Base-by-base conservation (phyloP, 768 basidiomycete genomes). In the Boletus coccyginus region DNA sequence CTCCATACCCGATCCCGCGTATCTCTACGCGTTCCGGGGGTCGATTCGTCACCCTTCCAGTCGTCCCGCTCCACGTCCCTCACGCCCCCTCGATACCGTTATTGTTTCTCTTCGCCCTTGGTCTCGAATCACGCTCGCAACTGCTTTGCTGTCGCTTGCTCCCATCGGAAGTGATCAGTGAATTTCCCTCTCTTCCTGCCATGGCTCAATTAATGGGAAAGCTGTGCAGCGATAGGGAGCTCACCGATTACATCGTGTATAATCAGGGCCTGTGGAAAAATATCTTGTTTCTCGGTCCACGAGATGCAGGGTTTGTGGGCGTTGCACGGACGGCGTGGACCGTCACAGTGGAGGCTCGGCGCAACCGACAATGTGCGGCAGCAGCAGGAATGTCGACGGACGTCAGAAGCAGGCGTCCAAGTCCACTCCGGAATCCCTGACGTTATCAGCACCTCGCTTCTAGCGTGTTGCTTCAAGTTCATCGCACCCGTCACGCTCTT, bases 221-320 rank as follows among this genome's bases (percentile, higher is more conserved):
- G 6, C 56, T 75, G 24, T 71, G 73, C 67, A 75, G 71, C 50
- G 74, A 76, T 38, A 65, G 63, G 38, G 62, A 69, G 52, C 70
- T 78, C 38, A 63, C 70, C 19, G 59, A 62, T 47, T 66, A 70
- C 56, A 58, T 64, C 60, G 64, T 60, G 38, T 73, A 70, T 50
- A 86, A 83, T 64, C 80, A 82, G 43, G 86, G 87, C n/a, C 67
- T 87, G 48, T 86, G 87, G 85, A 79, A 78, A 62, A 88, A 88
- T 53, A 76, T 81, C 36, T 75, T 88, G 12, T 74, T 75, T 17
- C 71, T 87, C 52, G 84, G 79, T 8, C 75, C 82, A 35, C 74
- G 70, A 19, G 77, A 84, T 58, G 53, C 66, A 47, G 65, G 63
- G 31, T 66, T 86, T 53, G 73, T 79, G 49, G 75, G 79, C 59